Evolutionary conservation across 371 early-diverging fungal genomes (phyloP).

Genomic region (Mucor indicus): DNA sequence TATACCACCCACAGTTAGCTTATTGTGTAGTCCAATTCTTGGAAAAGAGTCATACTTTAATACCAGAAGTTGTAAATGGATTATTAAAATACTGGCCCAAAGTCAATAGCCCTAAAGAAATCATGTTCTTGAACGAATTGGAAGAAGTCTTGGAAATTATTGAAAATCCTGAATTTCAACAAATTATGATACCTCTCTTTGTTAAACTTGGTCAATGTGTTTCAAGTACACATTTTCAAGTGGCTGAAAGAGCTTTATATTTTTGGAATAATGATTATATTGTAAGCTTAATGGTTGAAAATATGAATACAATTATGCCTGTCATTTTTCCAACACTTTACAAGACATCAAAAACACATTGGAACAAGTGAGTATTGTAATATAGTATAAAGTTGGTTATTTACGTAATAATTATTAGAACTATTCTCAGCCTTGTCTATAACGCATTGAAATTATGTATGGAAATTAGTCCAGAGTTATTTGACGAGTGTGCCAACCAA

Average conservation of each 20-base stretch:
- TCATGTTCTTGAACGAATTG: constrained; percentile 96
- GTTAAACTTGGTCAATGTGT: constrained; percentile 91
- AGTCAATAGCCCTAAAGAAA: constrained; percentile 96
- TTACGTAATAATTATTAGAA: no score
- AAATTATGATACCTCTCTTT: constrained; percentile 87
- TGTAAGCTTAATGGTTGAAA: constrained; percentile 88
- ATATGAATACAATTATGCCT: constrained; percentile 84
- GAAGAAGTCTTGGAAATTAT: constrained; percentile 94
- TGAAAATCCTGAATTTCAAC: constrained; percentile 86
- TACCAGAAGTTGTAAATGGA: constrained; percentile 82
- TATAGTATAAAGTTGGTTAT: no score
- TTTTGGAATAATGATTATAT: constrained; percentile 98
- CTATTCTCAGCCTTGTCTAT: constrained; percentile 91
- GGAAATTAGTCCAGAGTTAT: constrained; percentile 90
- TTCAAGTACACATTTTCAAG: constrained; percentile 94
- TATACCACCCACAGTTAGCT: constrained; percentile 95
- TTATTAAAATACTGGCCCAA: constrained; percentile 96
- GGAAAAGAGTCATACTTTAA: constrained; percentile 91
- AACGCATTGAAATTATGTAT: constrained; percentile 94
- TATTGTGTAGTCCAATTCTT: constrained; percentile 97
- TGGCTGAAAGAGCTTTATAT: constrained; percentile 92
- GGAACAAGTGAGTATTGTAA: constrained; percentile 93
- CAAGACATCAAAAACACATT: constrained; percentile 91
- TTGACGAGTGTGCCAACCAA: constrained; percentile 88
- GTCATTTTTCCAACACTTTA: constrained; percentile 91